A percentile compares a stretch with the other conserved stretches of the same genome.
Conservation (phyloP, 228 moss, liverwort and hornwort species). For the Sphagnum fallax region DNA sequence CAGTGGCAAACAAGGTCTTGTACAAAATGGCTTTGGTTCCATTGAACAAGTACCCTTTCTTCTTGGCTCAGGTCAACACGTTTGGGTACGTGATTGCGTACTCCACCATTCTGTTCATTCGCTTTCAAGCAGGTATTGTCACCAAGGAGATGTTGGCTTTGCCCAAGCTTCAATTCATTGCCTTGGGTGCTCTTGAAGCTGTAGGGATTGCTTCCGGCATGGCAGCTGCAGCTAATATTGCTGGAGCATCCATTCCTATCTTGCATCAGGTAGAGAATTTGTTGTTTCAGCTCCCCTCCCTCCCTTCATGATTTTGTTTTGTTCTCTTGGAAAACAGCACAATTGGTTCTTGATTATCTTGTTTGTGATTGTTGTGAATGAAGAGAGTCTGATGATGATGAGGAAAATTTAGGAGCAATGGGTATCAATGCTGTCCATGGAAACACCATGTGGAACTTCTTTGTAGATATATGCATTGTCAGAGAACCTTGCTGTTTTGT, state of each 20-base stretch:
- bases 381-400: no score
- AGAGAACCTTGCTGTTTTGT: not conserved
- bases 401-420: no score
- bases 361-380: no score
- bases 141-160: constrained; percentile 50
- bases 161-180: constrained; percentile 34
- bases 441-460: not conserved
- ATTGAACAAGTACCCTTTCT: constrained; percentile 53
- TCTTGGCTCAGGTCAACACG: constrained; percentile 47
- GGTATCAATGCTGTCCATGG: not conserved
- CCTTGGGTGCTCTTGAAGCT: constrained; percentile 46
- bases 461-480: constrained; percentile 16
- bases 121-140: constrained; percentile 48
- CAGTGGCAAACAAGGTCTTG: constrained; percentile 44
- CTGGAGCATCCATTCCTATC: constrained; percentile 54
- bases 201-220: constrained; percentile 45
- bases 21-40: constrained; percentile 71
- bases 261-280: constrained; percentile 37
- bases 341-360: no score
- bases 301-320: no score
- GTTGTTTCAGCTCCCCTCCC: not conserved
- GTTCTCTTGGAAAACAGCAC: constrained; percentile 8
- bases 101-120: constrained; percentile 35
- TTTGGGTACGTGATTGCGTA: constrained; percentile 68
- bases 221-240: constrained; percentile 44